Evolutionary conservation across 805 yeast species (phyloP).

Genomic region (Scheffersomyces amazonensis): DNA sequence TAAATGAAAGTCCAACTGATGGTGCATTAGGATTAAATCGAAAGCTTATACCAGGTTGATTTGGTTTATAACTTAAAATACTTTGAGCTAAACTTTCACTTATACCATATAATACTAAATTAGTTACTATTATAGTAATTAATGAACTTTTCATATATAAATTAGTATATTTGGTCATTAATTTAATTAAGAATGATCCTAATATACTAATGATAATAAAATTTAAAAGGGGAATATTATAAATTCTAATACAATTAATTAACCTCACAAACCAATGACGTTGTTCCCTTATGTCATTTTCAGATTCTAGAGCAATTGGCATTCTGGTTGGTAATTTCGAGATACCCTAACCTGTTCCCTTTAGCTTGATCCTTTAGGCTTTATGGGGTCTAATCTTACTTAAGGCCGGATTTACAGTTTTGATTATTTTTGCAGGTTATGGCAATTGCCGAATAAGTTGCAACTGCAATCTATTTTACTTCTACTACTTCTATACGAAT

Average conservation of each 20-base stretch:
- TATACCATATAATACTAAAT: conserved; percentile 79
- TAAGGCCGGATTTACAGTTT: no score
- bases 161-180: conserved; percentile 56
- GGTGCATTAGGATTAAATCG: conserved; percentile 12
- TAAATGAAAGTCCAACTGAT: conserved; percentile 14
- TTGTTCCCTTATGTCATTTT: neutral
- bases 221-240: conserved; percentile 56
- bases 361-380: no score
- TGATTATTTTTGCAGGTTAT: no score
- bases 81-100: conserved; percentile 90
- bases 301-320: conserved; percentile 19
- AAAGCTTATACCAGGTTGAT: conserved; percentile 20
- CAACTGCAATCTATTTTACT: no score
- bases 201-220: conserved; percentile 49
- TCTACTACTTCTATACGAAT: no score
- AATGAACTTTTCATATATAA: conserved; percentile 64
- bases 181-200: conserved; percentile 46
- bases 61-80: conserved; percentile 31
- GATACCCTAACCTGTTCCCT: no score
- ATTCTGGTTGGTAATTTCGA: no score
- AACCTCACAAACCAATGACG: conserved; percentile 14
- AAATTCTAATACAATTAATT: conserved; percentile 34
- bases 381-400: no score
- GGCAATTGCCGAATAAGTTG: no score
- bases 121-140: conserved; percentile 77